A percentile compares a stretch with the other conserved stretches of the same genome.
Conservation (phyloP, 1,139 yeast genomes). For the Suhomyces guaymorum region DNA sequence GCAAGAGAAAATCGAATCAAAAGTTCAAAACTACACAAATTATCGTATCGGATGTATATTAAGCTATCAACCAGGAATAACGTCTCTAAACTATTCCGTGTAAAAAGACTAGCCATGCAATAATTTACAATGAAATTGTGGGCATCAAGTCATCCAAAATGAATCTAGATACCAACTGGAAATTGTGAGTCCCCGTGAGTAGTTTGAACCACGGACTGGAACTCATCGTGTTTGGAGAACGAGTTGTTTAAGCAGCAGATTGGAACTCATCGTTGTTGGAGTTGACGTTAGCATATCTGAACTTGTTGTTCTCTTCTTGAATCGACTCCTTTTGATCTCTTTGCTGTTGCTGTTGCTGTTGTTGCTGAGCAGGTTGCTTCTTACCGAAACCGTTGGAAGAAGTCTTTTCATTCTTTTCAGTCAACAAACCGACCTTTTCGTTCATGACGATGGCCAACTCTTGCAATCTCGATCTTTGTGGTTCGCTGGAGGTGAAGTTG, state of each 20-base stretch:
- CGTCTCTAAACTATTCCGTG: constrained; percentile 7
- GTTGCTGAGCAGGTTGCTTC: constrained; percentile 40
- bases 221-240: constrained; percentile 50
- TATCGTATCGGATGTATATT: constrained; percentile 10
- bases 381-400: constrained; percentile 70
- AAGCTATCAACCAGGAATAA: constrained; percentile 6
- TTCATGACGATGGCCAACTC: constrained; percentile 84
- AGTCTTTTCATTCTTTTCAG: constrained; percentile 84
- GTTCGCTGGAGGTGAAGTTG: constrained; percentile 67
- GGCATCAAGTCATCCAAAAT: constrained; percentile 4
- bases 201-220: constrained; percentile 32
- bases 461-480: constrained; percentile 83
- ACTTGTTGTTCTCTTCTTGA: constrained; percentile 43
- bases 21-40: neutral
- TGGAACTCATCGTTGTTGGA: constrained; percentile 51
- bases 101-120: constrained; percentile 13
- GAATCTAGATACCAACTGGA: constrained; percentile 2
- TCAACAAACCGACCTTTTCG: constrained; percentile 78
- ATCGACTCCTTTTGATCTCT: constrained; percentile 35
- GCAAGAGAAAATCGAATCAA: neutral
- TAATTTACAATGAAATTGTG: constrained; percentile 11
- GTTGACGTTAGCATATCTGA: constrained; percentile 50
- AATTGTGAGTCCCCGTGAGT: neutral
- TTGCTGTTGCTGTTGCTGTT: constrained; percentile 30
- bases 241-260: constrained; percentile 31